Conservation (phyloP, 257 asterid genomes). For the Penstemon davidsonii region DNA sequence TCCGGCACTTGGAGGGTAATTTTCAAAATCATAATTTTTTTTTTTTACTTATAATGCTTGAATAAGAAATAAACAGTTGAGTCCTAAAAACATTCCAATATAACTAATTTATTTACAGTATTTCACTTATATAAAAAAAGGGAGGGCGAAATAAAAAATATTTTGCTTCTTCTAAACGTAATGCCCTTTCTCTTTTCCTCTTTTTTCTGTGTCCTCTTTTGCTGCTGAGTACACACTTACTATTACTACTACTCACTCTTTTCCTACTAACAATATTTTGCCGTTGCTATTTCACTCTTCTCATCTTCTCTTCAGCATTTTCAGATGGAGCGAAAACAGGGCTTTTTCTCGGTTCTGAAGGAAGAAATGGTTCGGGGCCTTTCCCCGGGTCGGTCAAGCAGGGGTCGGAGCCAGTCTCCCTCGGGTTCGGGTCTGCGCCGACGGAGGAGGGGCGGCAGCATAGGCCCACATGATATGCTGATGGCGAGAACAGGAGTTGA, state of each 20-base stretch:
- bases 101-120: neutral
- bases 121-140: no score
- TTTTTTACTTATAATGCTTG: no score
- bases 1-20: neutral
- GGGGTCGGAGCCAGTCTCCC: slow-evolving; percentile 43
- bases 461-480: slow-evolving; percentile 37
- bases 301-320: neutral
- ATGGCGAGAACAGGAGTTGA: slow-evolving; percentile 48
- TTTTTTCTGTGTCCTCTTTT: slow-evolving; percentile 15
- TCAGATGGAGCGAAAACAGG: slow-evolving; percentile 54
- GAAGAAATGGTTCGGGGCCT: slow-evolving; percentile 53
- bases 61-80: no score
- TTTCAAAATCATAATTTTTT: no score
- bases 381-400: slow-evolving; percentile 49
- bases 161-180: slow-evolving; percentile 40
- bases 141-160: neutral
- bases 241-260: neutral
- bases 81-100: slow-evolving; percentile 18
- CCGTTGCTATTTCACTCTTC: no score
- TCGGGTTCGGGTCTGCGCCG: slow-evolving; percentile 40
- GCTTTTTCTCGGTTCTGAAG: slow-evolving; percentile 50
- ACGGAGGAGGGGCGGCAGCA: slow-evolving; percentile 36
- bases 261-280: no score
- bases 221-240: slow-evolving; percentile 6
- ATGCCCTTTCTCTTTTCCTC: slow-evolving; percentile 31